Base-by-base conservation (phyloP, 2,329 filamentous ascomycete species). In the Aspergillus intermedius region DNA sequence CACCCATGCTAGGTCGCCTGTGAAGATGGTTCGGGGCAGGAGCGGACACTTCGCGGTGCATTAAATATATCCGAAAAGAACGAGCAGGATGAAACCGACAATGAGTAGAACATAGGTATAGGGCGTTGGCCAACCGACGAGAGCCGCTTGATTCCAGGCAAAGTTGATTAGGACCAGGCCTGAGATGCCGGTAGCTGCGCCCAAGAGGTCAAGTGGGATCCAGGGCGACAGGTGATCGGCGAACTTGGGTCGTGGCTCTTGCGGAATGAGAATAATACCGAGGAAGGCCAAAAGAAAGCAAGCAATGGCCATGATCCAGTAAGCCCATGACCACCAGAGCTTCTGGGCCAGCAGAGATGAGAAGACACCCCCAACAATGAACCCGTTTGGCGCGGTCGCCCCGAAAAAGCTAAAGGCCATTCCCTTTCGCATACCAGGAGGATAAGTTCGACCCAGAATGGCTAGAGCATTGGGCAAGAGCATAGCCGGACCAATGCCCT, bases 401-500 rank as follows among this genome's bases (percentile, higher is more conserved):
- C 73, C 76, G 49, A 77, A 79, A 4, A 74, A 47, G 6, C 69
- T 65, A 53, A 87, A 84, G 0, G 79, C 74, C 65, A 84, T 77
- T 42, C 78, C 74, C 60, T 84, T 85, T 43, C 75, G 70, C 40
- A 64, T 66, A 0, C 82, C 81, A 0, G 77, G 77, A 0, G 73
- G 66, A 54, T 83, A 86, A 0, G 75, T 73, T 1, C 71, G 69
- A 6, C 81, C 82, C 0, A 86, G 62, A n/a, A 87, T 72, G 2
- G 81, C 83, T 12, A 86, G 65, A 0, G 74, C 80, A 55, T 85
- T 87, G 1, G 84, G 84, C 21, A 87, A 68, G 5, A 77, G 68
- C n/a, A 87, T 68, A 0, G 82, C 81, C 0, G 82, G 80, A 0
- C 84, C 84, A 4, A 71, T 67, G 1, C 67, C 80, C 50, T 83